Percentiles rank a stretch among this genome's conserved stretches.
Evolutionary conservation across 148 eudicot species (phyloP).

Genomic region (Simmondsia chinensis): DNA sequence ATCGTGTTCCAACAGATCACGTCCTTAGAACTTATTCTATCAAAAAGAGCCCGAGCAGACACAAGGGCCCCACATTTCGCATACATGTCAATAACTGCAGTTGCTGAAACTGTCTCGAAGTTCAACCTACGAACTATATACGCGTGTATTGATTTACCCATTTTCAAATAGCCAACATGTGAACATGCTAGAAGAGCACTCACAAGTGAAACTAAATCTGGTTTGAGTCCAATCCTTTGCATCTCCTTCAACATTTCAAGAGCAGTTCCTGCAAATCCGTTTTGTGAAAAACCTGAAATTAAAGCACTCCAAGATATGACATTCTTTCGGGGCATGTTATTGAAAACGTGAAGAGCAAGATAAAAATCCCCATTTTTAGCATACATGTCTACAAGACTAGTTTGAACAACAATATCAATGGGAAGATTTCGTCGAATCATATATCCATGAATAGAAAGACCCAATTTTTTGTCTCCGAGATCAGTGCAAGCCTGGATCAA

Average conservation of each 20-base stretch:
- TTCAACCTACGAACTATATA: slow-evolving; percentile 22
- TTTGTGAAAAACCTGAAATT: slow-evolving; percentile 52
- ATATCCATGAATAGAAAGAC: slow-evolving; percentile 52
- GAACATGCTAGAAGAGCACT: slow-evolving; percentile 47
- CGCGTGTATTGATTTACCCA: slow-evolving; percentile 43
- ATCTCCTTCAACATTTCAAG: slow-evolving; percentile 35
- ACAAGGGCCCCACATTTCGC: slow-evolving; percentile 50
- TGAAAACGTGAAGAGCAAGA: slow-evolving; percentile 29
- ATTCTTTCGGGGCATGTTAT: slow-evolving; percentile 22
- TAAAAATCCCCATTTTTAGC: slow-evolving; percentile 35
- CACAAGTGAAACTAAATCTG: slow-evolving; percentile 34
- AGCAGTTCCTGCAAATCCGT: slow-evolving; percentile 35
- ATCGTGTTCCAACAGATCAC: slow-evolving; percentile 40
- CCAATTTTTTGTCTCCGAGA: slow-evolving; percentile 27
- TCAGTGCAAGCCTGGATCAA: slow-evolving; percentile 44
- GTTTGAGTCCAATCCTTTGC: slow-evolving; percentile 37
- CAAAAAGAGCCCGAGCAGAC: slow-evolving; percentile 29
- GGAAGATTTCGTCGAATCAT: slow-evolving; percentile 29
- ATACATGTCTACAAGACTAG: slow-evolving; percentile 57
- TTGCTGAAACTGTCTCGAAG: slow-evolving; percentile 23
- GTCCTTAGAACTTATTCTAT: slow-evolving; percentile 23
- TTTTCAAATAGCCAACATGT: slow-evolving; percentile 31
- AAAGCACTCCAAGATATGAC: slow-evolving; percentile 44
- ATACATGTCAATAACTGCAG: slow-evolving; percentile 54
- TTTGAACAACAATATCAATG: slow-evolving; percentile 30